Conservation (phyloP, 192 early-diverging fungal genomes). For the Coemansia sp. region DNA sequence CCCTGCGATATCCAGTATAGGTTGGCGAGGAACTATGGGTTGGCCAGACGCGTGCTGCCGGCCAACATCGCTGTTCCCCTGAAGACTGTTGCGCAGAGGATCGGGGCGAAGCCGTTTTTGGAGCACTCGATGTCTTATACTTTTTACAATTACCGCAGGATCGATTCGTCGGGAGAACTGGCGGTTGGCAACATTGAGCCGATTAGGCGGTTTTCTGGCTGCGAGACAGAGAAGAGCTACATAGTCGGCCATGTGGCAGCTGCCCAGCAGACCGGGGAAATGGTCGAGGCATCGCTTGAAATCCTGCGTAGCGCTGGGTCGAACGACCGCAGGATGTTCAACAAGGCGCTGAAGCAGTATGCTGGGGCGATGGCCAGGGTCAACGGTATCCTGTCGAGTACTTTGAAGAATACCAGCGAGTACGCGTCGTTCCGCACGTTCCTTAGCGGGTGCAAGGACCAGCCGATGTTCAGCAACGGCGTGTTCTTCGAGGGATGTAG, state of each 20-base stretch:
- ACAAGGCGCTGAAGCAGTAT: slow-evolving; percentile 57
- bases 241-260: slow-evolving; percentile 88
- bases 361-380: slow-evolving; percentile 63
- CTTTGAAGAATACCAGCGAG: slow-evolving; percentile 69
- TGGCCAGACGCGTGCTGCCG: slow-evolving; percentile 73
- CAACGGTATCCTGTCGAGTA: slow-evolving; percentile 76
- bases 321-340: slow-evolving; percentile 61
- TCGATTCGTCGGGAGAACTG: slow-evolving; percentile 56
- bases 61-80: slow-evolving; percentile 77
- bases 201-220: slow-evolving; percentile 75
- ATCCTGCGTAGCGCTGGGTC: slow-evolving; percentile 56
- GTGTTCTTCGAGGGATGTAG: slow-evolving; percentile 77
- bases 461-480: slow-evolving; percentile 88
- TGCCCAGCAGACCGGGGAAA: slow-evolving; percentile 66
- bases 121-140: slow-evolving; percentile 73
- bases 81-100: slow-evolving; percentile 63
- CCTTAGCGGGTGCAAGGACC: slow-evolving; percentile 85
- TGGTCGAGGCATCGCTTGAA: slow-evolving; percentile 61
- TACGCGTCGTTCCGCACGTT: slow-evolving; percentile 89
- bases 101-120: slow-evolving; percentile 74
- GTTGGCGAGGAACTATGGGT: slow-evolving; percentile 69
- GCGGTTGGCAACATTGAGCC: slow-evolving; percentile 72
- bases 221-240: slow-evolving; percentile 74
- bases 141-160: slow-evolving; percentile 83
- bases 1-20: slow-evolving; percentile 81